These are phyloP conservation scores for Gossypium herbaceum DNA, from an alignment of 345 rosid genomes.

Conservation along the genomic window DNA sequence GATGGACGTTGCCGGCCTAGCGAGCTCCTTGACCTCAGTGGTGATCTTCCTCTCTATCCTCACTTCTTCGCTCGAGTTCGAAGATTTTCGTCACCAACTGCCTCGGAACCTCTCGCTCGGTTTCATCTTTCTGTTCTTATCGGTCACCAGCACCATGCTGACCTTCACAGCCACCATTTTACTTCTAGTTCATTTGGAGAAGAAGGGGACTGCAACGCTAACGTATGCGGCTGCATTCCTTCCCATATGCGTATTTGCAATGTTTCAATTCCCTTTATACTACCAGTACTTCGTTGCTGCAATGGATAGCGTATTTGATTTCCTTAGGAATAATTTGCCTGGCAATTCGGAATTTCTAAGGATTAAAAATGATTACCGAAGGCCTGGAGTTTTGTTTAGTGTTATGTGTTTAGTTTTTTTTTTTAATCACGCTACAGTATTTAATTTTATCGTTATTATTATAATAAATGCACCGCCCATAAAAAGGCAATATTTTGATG, in stretches of 20 bases:
- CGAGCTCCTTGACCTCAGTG: slow-evolving; percentile 25
- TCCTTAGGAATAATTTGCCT: slow-evolving; percentile 9
- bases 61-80: slow-evolving; percentile 13
- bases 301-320: background rate
- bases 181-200: slow-evolving; percentile 20
- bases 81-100: slow-evolving; percentile 15
- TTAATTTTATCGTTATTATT: accelerated
- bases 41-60: slow-evolving; percentile 32
- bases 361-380: background rate
- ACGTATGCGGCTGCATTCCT: slow-evolving; percentile 16
- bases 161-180: slow-evolving; percentile 25
- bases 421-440: accelerated
- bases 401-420: too few species aligned
- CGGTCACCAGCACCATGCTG: slow-evolving; percentile 19
- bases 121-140: slow-evolving; percentile 29
- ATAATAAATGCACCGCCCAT: too few species aligned
- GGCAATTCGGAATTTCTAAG: slow-evolving; percentile 6
- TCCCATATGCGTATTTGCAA: slow-evolving; percentile 13
- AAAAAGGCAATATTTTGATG: too few species aligned
- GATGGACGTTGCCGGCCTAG: slow-evolving; percentile 20
- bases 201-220: slow-evolving; percentile 15
- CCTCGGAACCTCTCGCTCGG: slow-evolving; percentile 22
- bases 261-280: slow-evolving; percentile 26
- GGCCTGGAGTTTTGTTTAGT: too few species aligned
- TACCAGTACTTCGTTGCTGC: background rate